Conservation (phyloP, 768 basidiomycete genomes). For the Tephrocybe sp. region DNA sequence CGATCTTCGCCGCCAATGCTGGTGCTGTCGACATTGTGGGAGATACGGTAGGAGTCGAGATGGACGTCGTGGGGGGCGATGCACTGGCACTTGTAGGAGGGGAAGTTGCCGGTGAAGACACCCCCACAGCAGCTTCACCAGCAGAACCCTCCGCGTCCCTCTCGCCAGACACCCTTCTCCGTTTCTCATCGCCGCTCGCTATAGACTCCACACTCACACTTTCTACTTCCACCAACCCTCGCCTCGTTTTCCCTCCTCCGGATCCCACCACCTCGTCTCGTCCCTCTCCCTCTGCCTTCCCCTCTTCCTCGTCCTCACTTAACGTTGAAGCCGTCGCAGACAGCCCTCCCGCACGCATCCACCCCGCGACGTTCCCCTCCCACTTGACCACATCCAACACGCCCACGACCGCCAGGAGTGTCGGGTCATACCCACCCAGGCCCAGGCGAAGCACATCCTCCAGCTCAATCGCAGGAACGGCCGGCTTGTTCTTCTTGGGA, state of each 20-base stretch:
- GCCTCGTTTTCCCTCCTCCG: neutral
- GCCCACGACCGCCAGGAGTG: conserved; percentile 66
- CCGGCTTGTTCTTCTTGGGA: conserved; percentile 5
- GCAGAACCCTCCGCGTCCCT: too few relatives aligned
- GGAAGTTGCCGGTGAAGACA: neutral
- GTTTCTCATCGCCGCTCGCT: neutral
- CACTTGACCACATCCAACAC: conserved; percentile 57
- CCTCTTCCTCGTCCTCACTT: neutral
- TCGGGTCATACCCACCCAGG: conserved; percentile 43
- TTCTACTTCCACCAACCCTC: neutral
- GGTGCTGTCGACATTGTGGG: neutral
- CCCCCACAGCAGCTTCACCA: neutral
- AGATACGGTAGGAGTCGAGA: neutral
- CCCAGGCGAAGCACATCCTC: neutral
- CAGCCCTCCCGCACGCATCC: conserved; percentile 58
- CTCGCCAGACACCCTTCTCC: neutral
- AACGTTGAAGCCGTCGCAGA: neutral
- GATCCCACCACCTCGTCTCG: neutral
- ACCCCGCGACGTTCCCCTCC: conserved; percentile 66
- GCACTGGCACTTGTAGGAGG: neutral
- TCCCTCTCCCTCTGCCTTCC: neutral
- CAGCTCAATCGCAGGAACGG: neutral
- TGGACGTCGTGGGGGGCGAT: neutral
- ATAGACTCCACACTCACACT: neutral
- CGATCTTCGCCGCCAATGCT: neutral